Percentiles rank a stretch among this genome's conserved stretches.
phyloP scores from a whole-genome alignment of 257 asterid species.

The Paulownia fortunei region DNA sequence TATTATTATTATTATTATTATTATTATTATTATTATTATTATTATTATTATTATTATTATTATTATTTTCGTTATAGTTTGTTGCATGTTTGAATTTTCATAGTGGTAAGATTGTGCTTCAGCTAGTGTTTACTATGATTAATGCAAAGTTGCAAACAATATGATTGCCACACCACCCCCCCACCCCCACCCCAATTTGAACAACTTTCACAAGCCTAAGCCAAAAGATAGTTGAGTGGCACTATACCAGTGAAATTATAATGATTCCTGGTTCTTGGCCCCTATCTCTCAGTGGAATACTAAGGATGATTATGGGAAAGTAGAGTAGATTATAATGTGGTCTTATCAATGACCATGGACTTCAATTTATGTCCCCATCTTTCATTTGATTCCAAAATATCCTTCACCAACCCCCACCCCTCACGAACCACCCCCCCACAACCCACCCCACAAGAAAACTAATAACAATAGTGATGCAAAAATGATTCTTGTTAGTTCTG shows the following conservation, averaged over 20 bases:
- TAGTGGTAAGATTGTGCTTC: neutral
- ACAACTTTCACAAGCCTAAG: constrained; percentile 13
- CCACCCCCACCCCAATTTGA: neutral
- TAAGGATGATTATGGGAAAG: constrained; percentile 3
- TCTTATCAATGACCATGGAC: neutral
- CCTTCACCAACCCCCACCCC: too few species aligned
- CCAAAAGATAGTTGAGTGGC: neutral
- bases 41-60: too few species aligned
- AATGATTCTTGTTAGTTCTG: too few species aligned
- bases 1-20: too few species aligned
- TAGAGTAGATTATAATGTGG: neutral
- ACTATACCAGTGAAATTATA: neutral
- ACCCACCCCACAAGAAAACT: too few species aligned
- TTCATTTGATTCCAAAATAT: neutral
- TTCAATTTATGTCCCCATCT: neutral
- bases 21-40: too few species aligned
- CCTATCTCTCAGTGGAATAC: neutral
- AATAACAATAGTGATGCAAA: too few species aligned
- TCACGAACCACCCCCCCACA: too few species aligned
- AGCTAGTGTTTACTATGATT: neutral
- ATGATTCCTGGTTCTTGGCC: neutral
- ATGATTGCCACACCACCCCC: constrained; percentile 3
- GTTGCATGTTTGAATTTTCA: neutral
- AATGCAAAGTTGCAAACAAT: neutral
- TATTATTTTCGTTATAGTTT: neutral